Evolutionary conservation across 306 rosid species (phyloP).

Genomic region (Acmispon strigosus): DNA sequence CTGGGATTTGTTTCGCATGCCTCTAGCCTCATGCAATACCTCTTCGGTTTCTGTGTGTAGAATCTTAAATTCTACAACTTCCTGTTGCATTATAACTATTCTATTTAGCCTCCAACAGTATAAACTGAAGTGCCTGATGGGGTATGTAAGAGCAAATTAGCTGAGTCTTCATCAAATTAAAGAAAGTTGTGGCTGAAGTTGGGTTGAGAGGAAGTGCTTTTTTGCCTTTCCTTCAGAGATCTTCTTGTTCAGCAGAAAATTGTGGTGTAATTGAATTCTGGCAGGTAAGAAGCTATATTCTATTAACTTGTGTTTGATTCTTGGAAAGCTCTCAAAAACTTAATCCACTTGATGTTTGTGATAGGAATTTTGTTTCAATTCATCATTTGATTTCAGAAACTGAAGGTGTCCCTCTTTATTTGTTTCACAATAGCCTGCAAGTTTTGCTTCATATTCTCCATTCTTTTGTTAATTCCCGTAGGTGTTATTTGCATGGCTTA

Average conservation of each 20-base stretch:
- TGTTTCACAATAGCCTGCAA: not conserved
- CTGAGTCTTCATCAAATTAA: constrained; percentile 34
- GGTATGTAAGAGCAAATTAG: constrained; percentile 59
- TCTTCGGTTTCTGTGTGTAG: constrained; percentile 57
- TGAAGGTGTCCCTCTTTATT: not conserved
- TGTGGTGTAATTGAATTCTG: constrained; percentile 8
- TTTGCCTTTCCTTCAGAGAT: constrained; percentile 20
- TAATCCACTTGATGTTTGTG: not conserved
- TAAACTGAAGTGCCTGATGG: constrained; percentile 44
- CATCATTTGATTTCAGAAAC: not conserved
- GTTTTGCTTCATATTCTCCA: not conserved
- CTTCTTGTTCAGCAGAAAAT: constrained; percentile 20
- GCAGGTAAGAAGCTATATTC: constrained; percentile 27
- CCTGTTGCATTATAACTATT: constrained; percentile 2
- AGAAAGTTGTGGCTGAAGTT: constrained; percentile 25
- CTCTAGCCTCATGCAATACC: constrained; percentile 51
- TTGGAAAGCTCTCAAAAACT: no score
- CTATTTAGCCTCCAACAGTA: constrained; percentile 26
- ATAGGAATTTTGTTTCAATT: not conserved
- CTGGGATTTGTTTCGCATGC: constrained; percentile 95
- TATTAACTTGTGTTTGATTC: no score
- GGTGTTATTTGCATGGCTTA: no score
- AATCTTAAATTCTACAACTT: constrained; percentile 46
- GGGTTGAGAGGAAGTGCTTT: not conserved
- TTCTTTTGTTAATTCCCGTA: not conserved